Conservation (phyloP, 148 eudicot species). For the Fagopyrum tataricum region DNA sequence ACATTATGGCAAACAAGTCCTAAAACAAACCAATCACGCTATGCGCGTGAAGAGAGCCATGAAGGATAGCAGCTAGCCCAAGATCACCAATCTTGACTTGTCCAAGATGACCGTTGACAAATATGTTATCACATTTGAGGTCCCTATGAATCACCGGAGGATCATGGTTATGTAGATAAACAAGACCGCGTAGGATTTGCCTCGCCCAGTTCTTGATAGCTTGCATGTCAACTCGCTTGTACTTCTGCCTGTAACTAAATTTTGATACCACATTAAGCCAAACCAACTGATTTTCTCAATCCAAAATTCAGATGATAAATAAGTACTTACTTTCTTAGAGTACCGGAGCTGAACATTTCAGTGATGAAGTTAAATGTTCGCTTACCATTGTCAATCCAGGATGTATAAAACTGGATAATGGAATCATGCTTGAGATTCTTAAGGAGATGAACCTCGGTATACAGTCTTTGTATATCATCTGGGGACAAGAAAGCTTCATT, state of each 20-base stretch:
- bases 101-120: slow-evolving; percentile 88
- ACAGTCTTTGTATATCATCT: slow-evolving; percentile 53
- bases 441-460: slow-evolving; percentile 84
- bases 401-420: slow-evolving; percentile 53
- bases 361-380: slow-evolving; percentile 90
- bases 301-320: neutral
- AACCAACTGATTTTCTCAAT: neutral
- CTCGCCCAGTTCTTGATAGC: slow-evolving; percentile 83
- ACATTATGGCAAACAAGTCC: neutral
- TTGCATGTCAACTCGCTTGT: slow-evolving; percentile 47
- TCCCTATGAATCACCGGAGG: slow-evolving; percentile 90
- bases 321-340: slow-evolving; percentile 68
- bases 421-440: slow-evolving; percentile 62
- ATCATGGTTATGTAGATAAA: slow-evolving; percentile 66
- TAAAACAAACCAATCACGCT: slow-evolving; percentile 51
- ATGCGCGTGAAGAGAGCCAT: slow-evolving; percentile 62
- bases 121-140: slow-evolving; percentile 88
- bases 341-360: slow-evolving; percentile 91
- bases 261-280: neutral
- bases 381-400: slow-evolving; percentile 60
- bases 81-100: slow-evolving; percentile 97
- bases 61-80: slow-evolving; percentile 79
- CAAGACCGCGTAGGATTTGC: slow-evolving; percentile 72
- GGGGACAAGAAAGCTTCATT: slow-evolving; percentile 46
- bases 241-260: slow-evolving; percentile 68